Conservation (phyloP, 2,329 filamentous ascomycete genomes). For the Ophiostoma tasmaniense region DNA sequence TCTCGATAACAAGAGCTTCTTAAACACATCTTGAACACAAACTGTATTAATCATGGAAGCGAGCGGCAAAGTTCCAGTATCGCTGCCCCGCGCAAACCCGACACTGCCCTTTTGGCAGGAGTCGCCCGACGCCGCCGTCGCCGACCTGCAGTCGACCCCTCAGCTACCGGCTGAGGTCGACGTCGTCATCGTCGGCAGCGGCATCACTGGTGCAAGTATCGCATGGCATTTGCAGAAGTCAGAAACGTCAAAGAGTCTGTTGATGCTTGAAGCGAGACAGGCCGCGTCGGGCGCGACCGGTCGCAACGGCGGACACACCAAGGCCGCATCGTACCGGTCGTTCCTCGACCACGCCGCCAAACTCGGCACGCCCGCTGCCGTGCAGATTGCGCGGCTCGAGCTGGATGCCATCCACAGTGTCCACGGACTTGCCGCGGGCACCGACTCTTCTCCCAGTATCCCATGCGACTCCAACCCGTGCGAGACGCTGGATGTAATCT, state of each 20-base stretch:
- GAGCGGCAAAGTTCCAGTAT: constrained; percentile 19
- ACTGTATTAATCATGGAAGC: not conserved
- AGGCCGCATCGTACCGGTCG: constrained; percentile 38
- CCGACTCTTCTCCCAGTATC: constrained; percentile 34
- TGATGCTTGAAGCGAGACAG: constrained; percentile 55
- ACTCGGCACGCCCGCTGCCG: constrained; percentile 41
- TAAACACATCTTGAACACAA: too few species aligned
- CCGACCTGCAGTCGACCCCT: constrained; percentile 40
- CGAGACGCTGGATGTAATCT: constrained; percentile 50
- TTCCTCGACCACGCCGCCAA: constrained; percentile 39
- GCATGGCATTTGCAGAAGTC: constrained; percentile 42
- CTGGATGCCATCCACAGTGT: constrained; percentile 46
- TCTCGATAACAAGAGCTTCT: not conserved
- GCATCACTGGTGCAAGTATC: constrained; percentile 53
- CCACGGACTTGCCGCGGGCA: constrained; percentile 42
- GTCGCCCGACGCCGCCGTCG: constrained; percentile 40
- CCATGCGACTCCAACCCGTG: constrained; percentile 42
- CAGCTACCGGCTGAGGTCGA: constrained; percentile 46
- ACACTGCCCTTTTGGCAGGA: constrained; percentile 56
- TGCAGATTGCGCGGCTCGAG: constrained; percentile 43
- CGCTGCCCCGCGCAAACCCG: constrained; percentile 43
- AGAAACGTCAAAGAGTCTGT: constrained; percentile 25
- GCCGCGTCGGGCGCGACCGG: constrained; percentile 60
- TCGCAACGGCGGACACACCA: constrained; percentile 42
- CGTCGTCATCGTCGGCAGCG: constrained; percentile 55